Percentiles rank a stretch among this genome's conserved stretches.
Evolutionary conservation across 192 early-diverging fungal species (phyloP).

Genomic region (Coemansia interrupta): DNA sequence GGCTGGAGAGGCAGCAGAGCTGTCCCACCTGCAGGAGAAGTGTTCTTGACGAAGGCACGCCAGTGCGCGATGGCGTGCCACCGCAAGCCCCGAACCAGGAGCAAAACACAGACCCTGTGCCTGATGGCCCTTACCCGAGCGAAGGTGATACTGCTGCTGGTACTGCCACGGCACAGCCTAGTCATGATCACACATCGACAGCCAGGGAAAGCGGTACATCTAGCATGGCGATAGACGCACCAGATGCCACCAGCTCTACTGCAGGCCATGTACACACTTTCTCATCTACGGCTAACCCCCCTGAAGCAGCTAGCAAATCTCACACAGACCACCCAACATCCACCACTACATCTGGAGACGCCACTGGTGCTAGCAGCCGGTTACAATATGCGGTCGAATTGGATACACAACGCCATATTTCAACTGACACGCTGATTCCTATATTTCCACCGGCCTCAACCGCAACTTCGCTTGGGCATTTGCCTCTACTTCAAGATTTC

Average conservation of each 20-base stretch:
- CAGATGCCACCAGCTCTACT: no score
- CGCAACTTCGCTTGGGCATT: slow-evolving; percentile 9
- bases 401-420: not conserved
- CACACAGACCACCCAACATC: no score
- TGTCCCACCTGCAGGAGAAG: slow-evolving; percentile 83
- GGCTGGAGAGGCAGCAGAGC: slow-evolving; percentile 95
- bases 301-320: no score
- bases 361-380: not conserved
- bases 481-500: slow-evolving; percentile 35
- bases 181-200: no score
- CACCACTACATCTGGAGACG: no score
- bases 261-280: no score
- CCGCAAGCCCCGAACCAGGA: not conserved
- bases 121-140: not conserved
- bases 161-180: no score
- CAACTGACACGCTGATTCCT: slow-evolving; percentile 19
- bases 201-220: no score
- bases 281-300: no score
- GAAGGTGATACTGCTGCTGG: no score
- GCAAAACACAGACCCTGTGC: not conserved
- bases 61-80: not conserved
- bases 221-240: no score
- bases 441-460: slow-evolving; percentile 18
- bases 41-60: slow-evolving; percentile 17
- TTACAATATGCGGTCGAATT: not conserved